phyloP scores from a whole-genome alignment of 2,329 filamentous ascomycete genomes.

The Hymenoscyphus albidus region DNA sequence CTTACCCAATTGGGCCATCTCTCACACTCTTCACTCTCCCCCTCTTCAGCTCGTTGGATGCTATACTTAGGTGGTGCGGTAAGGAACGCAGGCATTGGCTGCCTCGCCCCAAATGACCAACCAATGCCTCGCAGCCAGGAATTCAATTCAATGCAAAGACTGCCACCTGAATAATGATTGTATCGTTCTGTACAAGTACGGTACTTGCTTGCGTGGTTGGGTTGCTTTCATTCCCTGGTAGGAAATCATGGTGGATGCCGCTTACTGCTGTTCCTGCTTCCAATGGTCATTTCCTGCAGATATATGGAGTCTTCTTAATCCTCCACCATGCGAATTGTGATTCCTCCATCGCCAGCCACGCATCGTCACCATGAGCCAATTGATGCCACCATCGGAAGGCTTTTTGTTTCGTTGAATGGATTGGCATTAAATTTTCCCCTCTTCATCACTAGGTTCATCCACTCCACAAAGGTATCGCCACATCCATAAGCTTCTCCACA shows the following conservation, averaged over 20 bases:
- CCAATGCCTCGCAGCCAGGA: slow-evolving; percentile 10
- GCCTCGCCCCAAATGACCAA: slow-evolving; percentile 8
- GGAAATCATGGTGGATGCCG: not conserved
- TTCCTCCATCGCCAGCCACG: not conserved
- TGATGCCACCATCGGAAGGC: not conserved
- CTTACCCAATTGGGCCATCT: too few relatives aligned
- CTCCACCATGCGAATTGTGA: not conserved
- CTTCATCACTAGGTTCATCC: too few relatives aligned
- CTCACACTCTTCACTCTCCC: not conserved
- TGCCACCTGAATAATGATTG: not conserved
- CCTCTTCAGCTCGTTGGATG: not conserved
- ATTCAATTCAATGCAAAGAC: slow-evolving; percentile 5
- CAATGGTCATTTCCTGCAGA: not conserved
- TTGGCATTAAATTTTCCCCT: not conserved
- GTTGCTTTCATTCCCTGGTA: slow-evolving; percentile 1
- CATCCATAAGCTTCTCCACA: not conserved
- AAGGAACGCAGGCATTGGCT: slow-evolving; percentile 2
- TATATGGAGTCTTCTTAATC: not conserved
- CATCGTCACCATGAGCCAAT: not conserved
- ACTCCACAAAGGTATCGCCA: not conserved
- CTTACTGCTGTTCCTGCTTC: not conserved
- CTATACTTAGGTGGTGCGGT: too few relatives aligned
- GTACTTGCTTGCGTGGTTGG: slow-evolving; percentile 2
- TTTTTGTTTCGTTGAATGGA: not conserved
- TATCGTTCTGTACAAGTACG: not conserved